These are phyloP conservation scores for Yamadazyma sp. DNA, from an alignment of 1,139 yeast genomes.

Conservation along the genomic window DNA sequence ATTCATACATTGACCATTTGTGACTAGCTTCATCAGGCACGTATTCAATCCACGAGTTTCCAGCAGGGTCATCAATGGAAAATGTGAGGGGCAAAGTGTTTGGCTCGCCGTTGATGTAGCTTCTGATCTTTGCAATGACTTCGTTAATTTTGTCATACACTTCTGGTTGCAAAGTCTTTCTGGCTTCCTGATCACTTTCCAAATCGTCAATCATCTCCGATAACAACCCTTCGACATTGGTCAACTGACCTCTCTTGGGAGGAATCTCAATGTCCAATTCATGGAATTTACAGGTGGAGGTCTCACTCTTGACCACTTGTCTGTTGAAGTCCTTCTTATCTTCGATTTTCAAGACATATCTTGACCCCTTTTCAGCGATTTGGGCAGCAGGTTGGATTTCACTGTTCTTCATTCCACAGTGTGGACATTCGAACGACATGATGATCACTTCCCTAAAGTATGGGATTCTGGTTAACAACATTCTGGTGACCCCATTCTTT, in stretches of 20 bases:
- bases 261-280: constrained; percentile 95
- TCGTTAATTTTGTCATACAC: constrained; percentile 71
- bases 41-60: constrained; percentile 95
- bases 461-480: constrained; percentile 87
- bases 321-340: constrained; percentile 74
- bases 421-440: constrained; percentile 96
- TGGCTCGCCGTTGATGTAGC: constrained; percentile 62
- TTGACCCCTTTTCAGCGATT: constrained; percentile 83
- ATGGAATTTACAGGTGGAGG: constrained; percentile 75
- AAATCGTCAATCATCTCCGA: constrained; percentile 84
- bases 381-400: constrained; percentile 94
- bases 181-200: constrained; percentile 72
- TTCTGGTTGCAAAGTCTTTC: constrained; percentile 73
- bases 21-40: constrained; percentile 86
- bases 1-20: constrained; percentile 87
- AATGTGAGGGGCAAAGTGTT: constrained; percentile 77
- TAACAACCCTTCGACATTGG: constrained; percentile 88
- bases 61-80: constrained; percentile 89
- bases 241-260: constrained; percentile 88
- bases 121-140: constrained; percentile 60
- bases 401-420: constrained; percentile 86
- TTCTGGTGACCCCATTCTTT: constrained; percentile 76
- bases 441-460: constrained; percentile 86
- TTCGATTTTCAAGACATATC: constrained; percentile 72
- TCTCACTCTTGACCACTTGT: constrained; percentile 89